These are phyloP conservation scores for Rubroshorea leprosula DNA, from an alignment of 345 rosid species.

Conservation along the genomic window DNA sequence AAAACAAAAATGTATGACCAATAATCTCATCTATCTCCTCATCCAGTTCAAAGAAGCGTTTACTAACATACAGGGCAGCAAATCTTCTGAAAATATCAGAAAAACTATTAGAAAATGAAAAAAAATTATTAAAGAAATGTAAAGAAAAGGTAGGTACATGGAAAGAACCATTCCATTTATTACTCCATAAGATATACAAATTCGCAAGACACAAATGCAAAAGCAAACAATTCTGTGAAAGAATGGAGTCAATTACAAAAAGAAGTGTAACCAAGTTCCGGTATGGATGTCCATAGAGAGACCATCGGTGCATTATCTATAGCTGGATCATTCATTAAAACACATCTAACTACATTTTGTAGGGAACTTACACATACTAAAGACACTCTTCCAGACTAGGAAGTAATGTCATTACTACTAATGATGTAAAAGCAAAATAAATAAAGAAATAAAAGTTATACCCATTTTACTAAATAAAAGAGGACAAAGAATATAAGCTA, in stretches of 20 bases:
- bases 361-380: neutral
- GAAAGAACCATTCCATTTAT: neutral
- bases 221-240: too few relatives aligned
- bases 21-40: conserved; percentile 66
- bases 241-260: too few relatives aligned
- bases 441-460: too few relatives aligned
- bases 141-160: neutral
- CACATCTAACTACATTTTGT: neutral
- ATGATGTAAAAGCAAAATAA: too few relatives aligned
- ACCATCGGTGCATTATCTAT: too few relatives aligned
- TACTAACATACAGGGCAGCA: conserved; percentile 58
- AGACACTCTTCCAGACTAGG: neutral
- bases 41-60: conserved; percentile 47
- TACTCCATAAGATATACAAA: too few relatives aligned
- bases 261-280: too few relatives aligned
- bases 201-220: too few relatives aligned
- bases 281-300: too few relatives aligned
- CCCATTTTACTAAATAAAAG: too few relatives aligned
- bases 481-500: neutral
- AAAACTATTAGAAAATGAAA: neutral
- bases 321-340: too few relatives aligned
- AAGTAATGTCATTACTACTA: too few relatives aligned
- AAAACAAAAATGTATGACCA: conserved; percentile 75
- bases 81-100: conserved; percentile 61
- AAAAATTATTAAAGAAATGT: neutral